Evolutionary conservation across 345 rosid genomes (phyloP), one percentile per base, ranked within the genome.

Genomic region (Durio zibethinus): DNA sequence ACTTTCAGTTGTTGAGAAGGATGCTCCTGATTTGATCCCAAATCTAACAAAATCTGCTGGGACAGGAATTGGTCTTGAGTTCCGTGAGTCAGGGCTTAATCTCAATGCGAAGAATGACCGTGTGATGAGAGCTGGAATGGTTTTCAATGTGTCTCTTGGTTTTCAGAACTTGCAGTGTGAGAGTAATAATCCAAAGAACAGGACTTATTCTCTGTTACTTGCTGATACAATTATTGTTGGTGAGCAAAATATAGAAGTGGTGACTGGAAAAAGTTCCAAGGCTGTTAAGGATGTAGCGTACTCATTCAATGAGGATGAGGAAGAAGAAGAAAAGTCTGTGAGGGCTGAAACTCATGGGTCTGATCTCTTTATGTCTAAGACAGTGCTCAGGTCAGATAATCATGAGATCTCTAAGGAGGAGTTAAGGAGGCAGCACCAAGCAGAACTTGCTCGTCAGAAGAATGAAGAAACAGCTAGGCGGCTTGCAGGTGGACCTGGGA

Each of bases 381-480:
- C 98, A 73, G 85, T 91, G 10, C 94, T 93, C 18, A 89, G 99
- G 79, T 96, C 98, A 68, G 98, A 92, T 85, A 86, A 93, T 80
- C 90, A 89, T 29, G 99, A 89, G 79, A 88, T 93, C 69, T 92
- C 98, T 4, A 96, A 93, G 83, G 98, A 96, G 79, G 99, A 96
- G 90, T 86, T 89, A 3, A 84, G 99, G 77, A 89, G 97, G 85
- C 99, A 90, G 97, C 99, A 96, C 75, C 99, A 96, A 83, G 97
- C 97, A 27, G 99, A 96, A 81, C 91, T 96, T 79, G 99, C 99
- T 14, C 97, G 94, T 33, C 96, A 92, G 87, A 93, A 96, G 84
- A 96, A 93, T 80, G 97, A 93, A 91, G 98, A 96, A 84, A 96
- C 97, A 73, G 97, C 97, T 3, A 79, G 99, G 80, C 83, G 99